These are phyloP conservation scores for Nitzschia sp. DNA, from an alignment of 108 stramenopile genomes.

Conservation along the genomic window DNA sequence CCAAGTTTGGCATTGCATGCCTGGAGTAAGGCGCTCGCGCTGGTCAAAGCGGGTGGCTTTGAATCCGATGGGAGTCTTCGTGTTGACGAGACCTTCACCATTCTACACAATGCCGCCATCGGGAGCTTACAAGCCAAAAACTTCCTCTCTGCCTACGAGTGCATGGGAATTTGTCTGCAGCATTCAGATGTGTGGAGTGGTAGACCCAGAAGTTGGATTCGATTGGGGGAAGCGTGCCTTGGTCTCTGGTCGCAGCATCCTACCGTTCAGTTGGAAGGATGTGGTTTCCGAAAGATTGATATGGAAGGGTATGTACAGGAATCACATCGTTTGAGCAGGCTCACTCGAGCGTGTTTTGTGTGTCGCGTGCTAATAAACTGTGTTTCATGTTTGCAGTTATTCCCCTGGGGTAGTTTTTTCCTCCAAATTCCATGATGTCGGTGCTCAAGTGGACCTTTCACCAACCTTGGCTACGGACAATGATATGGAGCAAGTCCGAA, in stretches of 20 bases:
- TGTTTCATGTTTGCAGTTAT: not conserved
- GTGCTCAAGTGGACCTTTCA: no score
- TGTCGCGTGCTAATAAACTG: not conserved
- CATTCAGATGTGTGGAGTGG: conserved; percentile 31
- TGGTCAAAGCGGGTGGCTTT: conserved; percentile 27
- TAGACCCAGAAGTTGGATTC: conserved; percentile 63
- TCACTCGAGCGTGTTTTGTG: not conserved
- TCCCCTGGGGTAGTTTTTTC: no score
- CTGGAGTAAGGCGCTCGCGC: conserved; percentile 57
- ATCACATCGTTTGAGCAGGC: not conserved
- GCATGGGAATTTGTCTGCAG: conserved; percentile 58
- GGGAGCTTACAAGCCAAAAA: conserved; percentile 65
- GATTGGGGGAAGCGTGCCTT: conserved; percentile 78
- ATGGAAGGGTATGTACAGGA: conserved; percentile 6
- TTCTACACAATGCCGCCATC: conserved; percentile 68
- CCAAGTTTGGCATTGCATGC: conserved; percentile 69
- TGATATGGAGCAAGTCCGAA: conserved; percentile 37
- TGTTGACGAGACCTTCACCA: conserved; percentile 46
- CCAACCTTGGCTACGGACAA: conserved; percentile 34
- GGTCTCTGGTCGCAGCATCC: conserved; percentile 36
- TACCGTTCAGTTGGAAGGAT: not conserved
- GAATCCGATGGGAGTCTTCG: conserved; percentile 62
- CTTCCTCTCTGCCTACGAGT: conserved; percentile 62
- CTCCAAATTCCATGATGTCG: no score
- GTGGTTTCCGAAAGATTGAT: not conserved